These are phyloP conservation scores for Garcia nutans DNA, from an alignment of 345 rosid genomes.

Conservation along the genomic window DNA sequence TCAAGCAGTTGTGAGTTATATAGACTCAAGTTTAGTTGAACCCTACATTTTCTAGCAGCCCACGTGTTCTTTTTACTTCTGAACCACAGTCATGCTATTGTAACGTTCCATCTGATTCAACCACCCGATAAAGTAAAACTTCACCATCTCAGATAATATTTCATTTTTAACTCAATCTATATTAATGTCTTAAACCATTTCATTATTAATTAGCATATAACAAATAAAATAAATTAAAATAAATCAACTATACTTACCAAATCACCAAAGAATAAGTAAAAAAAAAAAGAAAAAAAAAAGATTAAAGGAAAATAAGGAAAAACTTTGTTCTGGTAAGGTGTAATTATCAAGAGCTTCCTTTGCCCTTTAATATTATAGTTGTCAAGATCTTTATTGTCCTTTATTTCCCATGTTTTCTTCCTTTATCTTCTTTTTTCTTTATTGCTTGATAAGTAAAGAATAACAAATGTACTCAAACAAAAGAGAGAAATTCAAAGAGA, in stretches of 20 bases:
- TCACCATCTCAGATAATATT: conserved; percentile 11
- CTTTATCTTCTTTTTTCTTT: background rate
- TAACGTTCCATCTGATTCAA: conserved; percentile 22
- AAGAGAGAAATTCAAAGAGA: background rate
- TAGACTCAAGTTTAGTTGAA: too few relatives aligned
- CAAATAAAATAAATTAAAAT: background rate
- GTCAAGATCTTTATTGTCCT: conserved; percentile 36
- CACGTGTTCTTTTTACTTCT: conserved; percentile 15
- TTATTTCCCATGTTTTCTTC: conserved; percentile 4
- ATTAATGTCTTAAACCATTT: background rate
- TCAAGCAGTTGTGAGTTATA: too few relatives aligned
- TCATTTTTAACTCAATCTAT: background rate
- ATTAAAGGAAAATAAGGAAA: conserved; percentile 20
- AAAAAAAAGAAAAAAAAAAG: background rate
- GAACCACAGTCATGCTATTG: conserved; percentile 7
- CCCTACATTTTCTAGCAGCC: background rate
- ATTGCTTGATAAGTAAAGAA: conserved; percentile 44
- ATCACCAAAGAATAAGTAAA: background rate
- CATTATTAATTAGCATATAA: background rate
- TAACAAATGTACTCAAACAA: conserved; percentile 10
- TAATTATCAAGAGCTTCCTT: conserved; percentile 34
- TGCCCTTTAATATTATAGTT: conserved; percentile 29
- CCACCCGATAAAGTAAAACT: conserved; percentile 30
- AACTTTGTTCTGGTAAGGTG: conserved; percentile 42
- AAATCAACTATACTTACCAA: too few relatives aligned